Base-by-base conservation (phyloP, 352 stramenopile species). In the Globisporangium paddicum region DNA sequence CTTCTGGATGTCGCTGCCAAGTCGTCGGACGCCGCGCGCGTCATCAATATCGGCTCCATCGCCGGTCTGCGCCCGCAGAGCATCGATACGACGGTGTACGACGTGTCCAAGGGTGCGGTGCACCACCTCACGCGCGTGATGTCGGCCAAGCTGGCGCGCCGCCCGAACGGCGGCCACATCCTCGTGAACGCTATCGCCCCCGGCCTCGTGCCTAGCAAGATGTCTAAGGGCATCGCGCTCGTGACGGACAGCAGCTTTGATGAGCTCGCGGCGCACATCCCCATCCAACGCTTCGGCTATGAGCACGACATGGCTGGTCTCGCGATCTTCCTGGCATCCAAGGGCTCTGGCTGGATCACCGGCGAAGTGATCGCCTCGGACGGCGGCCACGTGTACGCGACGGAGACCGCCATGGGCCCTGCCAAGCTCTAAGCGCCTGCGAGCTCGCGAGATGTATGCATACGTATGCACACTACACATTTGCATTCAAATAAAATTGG, bases 111-210 rank as follows among this genome's bases (percentile, higher is more conserved):
- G 80, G 93, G 93, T 3, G 96, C 91, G 3, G 71, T 98, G 19
- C 93, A 98, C 71, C 86, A 97, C 61, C 68, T 99, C 23, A 98
- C 94, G 25, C 89, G 88, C 42, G 87, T 96, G 46, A 58, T 98
- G 34, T 86, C 94, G 0, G 75, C 82, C 0, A 96, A 98, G 68
- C 81, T 99, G 8, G 91, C 82, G 54, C 75, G 75, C 26, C 79
- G 75, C 8, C 72, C 79, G 16, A 89, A 90, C 42, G 79, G 81
- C 34, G 82, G 93, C 30, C 77, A 89, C 66, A 98, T 98, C 58
- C 92, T 96, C 6, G 95, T 98, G n/a, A 99, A 99, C 72, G 86
- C 86, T 26, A 83, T 99, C 19, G 89, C 91, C 2, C 96, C 93
- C 5, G 95, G 96, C 18, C 89, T 97, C 60, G 86, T 98, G 18